A percentile compares a stretch with the other conserved stretches of the same genome.
phyloP scores from a whole-genome alignment of 495 filamentous ascomycete species.

The Podospora anserina region DNA sequence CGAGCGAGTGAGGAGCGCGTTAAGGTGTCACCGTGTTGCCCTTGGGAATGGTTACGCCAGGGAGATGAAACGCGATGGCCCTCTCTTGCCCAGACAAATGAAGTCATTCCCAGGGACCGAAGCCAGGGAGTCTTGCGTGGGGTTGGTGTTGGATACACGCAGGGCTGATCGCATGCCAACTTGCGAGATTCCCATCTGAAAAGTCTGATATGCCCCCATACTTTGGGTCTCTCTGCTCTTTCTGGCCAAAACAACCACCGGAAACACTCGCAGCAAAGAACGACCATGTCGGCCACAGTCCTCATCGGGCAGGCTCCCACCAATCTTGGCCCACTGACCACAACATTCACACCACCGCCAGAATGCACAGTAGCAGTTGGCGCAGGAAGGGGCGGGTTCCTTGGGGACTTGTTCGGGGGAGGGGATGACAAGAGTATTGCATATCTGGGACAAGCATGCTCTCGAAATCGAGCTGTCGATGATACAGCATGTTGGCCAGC shows the following conservation, averaged over 20 bases:
- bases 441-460: slow-evolving; percentile 27
- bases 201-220: neutral
- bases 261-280: neutral
- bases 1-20: neutral
- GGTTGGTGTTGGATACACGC: neutral
- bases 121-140: neutral
- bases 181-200: neutral
- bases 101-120: slow-evolving; percentile 8
- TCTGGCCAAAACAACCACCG: neutral
- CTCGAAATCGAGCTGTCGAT: slow-evolving; percentile 15
- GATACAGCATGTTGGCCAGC: slow-evolving; percentile 35
- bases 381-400: slow-evolving; percentile 16
- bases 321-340: slow-evolving; percentile 37
- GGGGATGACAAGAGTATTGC: slow-evolving; percentile 17
- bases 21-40: neutral
- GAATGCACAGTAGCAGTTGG: slow-evolving; percentile 33
- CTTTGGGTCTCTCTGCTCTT: neutral
- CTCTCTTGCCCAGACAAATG: slow-evolving; percentile 3
- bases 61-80: slow-evolving; percentile 5
- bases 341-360: slow-evolving; percentile 35
- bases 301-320: slow-evolving; percentile 27
- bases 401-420: slow-evolving; percentile 17
- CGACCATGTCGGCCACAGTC: slow-evolving; percentile 23
- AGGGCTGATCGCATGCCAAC: slow-evolving; percentile 9
- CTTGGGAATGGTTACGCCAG: slow-evolving; percentile 7